These are phyloP conservation scores for Trichomonas gallinae DNA, from an alignment of 208 protist species.

Conservation along the genomic window DNA sequence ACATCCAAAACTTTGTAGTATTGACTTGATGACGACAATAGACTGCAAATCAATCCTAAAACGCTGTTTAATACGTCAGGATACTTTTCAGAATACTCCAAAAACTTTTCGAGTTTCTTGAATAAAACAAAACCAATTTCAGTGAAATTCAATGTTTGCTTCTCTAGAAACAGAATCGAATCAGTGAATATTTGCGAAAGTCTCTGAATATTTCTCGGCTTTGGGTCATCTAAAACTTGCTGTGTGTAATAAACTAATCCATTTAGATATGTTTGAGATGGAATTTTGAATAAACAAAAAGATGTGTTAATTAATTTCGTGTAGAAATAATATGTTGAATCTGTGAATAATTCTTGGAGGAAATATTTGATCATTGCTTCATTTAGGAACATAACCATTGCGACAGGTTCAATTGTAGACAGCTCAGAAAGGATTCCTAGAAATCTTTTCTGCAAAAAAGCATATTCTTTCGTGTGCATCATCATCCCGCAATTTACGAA, in stretches of 20 bases:
- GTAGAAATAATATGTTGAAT: background rate
- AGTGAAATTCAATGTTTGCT: background rate
- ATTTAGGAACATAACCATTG: background rate
- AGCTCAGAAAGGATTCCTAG: background rate
- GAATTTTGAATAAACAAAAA: background rate
- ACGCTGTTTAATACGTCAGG: background rate
- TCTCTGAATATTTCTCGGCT: background rate
- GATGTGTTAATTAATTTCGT: background rate
- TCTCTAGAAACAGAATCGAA: background rate
- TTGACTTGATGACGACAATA: background rate
- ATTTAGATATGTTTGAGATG: background rate
- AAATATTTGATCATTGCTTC: background rate
- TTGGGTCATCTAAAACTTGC: background rate
- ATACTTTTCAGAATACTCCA: background rate
- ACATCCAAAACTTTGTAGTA: background rate
- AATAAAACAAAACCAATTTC: background rate
- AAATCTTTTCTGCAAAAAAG: background rate
- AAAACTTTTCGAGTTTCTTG: background rate
- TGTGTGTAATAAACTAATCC: background rate
- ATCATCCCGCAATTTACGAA: background rate
- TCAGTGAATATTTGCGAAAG: background rate
- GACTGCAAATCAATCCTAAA: background rate
- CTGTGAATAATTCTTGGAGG: background rate
- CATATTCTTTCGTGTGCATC: background rate
- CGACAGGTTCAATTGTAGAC: background rate